Evolutionary conservation across 306 rosid species (phyloP).

Genomic region (Castanospermum australe): DNA sequence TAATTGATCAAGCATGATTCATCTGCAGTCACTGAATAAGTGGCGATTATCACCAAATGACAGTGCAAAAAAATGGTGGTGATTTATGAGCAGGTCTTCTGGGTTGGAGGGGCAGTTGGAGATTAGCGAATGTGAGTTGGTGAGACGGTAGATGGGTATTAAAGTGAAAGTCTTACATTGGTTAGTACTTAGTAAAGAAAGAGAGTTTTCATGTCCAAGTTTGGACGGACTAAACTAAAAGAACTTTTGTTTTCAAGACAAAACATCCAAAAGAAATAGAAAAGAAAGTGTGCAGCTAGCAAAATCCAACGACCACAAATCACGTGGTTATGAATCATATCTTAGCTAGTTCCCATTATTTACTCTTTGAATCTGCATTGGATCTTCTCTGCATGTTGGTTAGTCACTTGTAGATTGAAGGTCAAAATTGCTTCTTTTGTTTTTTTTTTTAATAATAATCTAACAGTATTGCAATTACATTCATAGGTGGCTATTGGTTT

Average conservation of each 20-base stretch:
- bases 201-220: neutral
- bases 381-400: too few relatives aligned
- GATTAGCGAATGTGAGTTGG: neutral
- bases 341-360: too few relatives aligned
- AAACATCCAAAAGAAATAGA: neutral
- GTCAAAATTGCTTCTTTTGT: too few relatives aligned
- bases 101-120: neutral
- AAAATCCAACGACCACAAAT: too few relatives aligned
- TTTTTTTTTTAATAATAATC: too few relatives aligned
- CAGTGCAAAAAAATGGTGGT: neutral
- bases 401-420: too few relatives aligned
- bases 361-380: too few relatives aligned
- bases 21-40: slow-evolving; percentile 13
- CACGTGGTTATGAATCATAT: too few relatives aligned
- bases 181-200: too few relatives aligned
- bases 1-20: slow-evolving; percentile 25
- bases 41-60: neutral
- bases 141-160: neutral
- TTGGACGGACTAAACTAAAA: neutral
- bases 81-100: neutral
- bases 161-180: neutral
- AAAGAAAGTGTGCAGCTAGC: too few relatives aligned
- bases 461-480: too few relatives aligned
- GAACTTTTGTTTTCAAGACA: neutral
- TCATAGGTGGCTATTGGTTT: too few relatives aligned